Conservation (phyloP, 1,284 basidiomycete genomes). For the Moniliella sp. region DNA sequence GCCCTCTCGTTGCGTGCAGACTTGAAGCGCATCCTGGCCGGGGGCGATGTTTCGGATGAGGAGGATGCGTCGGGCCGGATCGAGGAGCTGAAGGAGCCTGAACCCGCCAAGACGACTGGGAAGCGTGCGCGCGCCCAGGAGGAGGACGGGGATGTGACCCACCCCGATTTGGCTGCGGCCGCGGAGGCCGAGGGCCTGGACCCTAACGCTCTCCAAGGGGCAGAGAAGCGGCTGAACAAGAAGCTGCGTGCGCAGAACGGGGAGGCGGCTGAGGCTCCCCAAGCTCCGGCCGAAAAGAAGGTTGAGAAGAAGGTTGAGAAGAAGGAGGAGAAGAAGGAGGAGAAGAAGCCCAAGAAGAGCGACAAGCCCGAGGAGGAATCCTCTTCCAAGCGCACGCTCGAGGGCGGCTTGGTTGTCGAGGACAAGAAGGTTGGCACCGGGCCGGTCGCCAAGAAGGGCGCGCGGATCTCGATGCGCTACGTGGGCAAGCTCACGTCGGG, state of each 20-base stretch:
- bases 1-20: neutral
- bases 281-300: slow-evolving; percentile 36
- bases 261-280: slow-evolving; percentile 2
- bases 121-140: slow-evolving; percentile 47
- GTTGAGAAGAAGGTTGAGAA: neutral
- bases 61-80: slow-evolving; percentile 42
- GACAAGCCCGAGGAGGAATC: neutral
- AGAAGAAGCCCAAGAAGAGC: neutral
- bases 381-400: slow-evolving; percentile 38
- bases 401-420: slow-evolving; percentile 54
- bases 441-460: slow-evolving; percentile 61
- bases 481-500: slow-evolving; percentile 68
- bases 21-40: neutral
- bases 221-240: slow-evolving; percentile 39
- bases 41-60: neutral
- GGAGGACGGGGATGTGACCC: slow-evolving; percentile 36
- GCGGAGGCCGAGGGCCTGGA: slow-evolving; percentile 27
- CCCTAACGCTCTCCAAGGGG: slow-evolving; percentile 24
- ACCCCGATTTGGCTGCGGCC: slow-evolving; percentile 13
- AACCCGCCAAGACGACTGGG: slow-evolving; percentile 3
- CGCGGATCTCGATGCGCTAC: slow-evolving; percentile 65
- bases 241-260: slow-evolving; percentile 44
- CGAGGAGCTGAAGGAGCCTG: slow-evolving; percentile 36
- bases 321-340: slow-evolving; percentile 9
- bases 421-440: slow-evolving; percentile 62